Conservation (phyloP, 768 basidiomycete species). For the Russula brevipes region DNA sequence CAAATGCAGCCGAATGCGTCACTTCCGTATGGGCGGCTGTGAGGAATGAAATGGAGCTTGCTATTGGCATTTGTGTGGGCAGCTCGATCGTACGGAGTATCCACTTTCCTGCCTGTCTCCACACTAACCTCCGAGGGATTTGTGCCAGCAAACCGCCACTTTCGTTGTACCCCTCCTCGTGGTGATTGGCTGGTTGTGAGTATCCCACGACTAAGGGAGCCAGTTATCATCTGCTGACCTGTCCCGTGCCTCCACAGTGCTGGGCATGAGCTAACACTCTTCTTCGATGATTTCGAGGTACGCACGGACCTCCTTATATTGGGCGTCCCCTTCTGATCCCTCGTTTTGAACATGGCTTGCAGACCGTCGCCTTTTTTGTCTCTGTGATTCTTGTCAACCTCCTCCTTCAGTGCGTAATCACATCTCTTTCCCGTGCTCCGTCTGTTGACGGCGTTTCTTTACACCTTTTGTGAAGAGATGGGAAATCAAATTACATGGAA, state of each 20-base stretch:
- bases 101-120: neutral
- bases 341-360: constrained; percentile 7
- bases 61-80: constrained; percentile 75
- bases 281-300: constrained; percentile 84
- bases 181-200: constrained; percentile 82
- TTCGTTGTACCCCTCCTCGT: constrained; percentile 87
- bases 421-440: neutral
- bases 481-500: constrained; percentile 90
- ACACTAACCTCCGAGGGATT: neutral
- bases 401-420: constrained; percentile 55
- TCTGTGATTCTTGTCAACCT: constrained; percentile 87
- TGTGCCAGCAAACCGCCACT: constrained; percentile 68
- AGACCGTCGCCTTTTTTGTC: constrained; percentile 82
- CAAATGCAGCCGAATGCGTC: constrained; percentile 82
- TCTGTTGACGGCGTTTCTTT: constrained; percentile 1
- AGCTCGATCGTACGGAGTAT: constrained; percentile 62
- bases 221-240: constrained; percentile 7
- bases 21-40: constrained; percentile 86
- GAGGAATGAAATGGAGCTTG: constrained; percentile 67
- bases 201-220: constrained; percentile 25
- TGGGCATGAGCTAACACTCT: constrained; percentile 68
- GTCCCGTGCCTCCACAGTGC: constrained; percentile 38
- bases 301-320: constrained; percentile 14
- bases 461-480: constrained; percentile 45
- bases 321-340: neutral